Evolutionary conservation across 371 early-diverging fungal genomes (phyloP).

Genomic region (Parasitella parasitica): DNA sequence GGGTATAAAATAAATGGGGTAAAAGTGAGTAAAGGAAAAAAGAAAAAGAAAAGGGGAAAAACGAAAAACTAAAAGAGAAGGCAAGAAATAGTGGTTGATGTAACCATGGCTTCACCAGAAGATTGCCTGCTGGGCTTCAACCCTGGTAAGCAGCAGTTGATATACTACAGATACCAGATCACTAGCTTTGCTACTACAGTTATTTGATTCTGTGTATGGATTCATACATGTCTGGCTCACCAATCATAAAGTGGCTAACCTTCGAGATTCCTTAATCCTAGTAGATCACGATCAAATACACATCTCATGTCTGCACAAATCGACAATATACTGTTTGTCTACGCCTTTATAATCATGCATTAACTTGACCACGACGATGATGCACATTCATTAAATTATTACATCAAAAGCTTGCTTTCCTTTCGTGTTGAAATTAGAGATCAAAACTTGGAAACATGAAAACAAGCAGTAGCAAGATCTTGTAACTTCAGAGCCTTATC

Average conservation of each 20-base stretch:
- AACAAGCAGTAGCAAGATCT: not conserved
- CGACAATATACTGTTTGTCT: not conserved
- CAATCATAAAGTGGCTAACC: too few relatives aligned
- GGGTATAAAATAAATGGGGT: not conserved
- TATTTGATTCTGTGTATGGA: not conserved
- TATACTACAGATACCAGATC: not conserved
- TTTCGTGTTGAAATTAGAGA: not conserved
- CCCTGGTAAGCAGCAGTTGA: not conserved
- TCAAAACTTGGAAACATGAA: not conserved
- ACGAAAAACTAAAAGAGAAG: not conserved
- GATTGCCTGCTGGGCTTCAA: not conserved
- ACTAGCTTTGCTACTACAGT: not conserved
- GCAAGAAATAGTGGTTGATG: not conserved
- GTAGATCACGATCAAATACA: not conserved
- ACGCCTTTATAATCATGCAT: not conserved
- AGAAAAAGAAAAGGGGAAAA: not conserved
- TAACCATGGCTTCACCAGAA: constrained; percentile 15
- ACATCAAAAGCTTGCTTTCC: not conserved
- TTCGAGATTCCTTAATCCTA: too few relatives aligned
- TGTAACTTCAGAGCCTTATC: too few relatives aligned
- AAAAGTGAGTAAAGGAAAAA: constrained; percentile 5
- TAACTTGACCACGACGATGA: not conserved
- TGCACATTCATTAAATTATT: not conserved
- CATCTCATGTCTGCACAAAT: not conserved
- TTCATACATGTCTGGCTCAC: too few relatives aligned